phyloP scores from a whole-genome alignment of 495 filamentous ascomycete species.

The Trichoderma reesei region DNA sequence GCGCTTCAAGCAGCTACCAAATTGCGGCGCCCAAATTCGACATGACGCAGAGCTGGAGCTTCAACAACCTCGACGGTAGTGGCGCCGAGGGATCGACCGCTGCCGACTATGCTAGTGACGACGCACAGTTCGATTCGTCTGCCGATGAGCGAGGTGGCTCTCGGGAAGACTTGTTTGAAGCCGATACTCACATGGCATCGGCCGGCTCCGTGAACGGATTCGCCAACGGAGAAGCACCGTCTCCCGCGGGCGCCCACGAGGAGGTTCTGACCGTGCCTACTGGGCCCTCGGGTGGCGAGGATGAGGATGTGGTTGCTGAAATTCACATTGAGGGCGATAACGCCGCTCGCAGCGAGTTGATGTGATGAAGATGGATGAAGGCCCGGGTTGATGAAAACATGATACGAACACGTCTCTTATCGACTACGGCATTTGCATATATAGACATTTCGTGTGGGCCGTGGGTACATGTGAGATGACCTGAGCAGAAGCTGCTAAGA shows the following conservation, averaged over 20 bases:
- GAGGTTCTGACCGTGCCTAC: conserved; percentile 27
- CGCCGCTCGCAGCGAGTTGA: neutral
- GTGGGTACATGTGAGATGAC: neutral
- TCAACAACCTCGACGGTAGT: conserved; percentile 1
- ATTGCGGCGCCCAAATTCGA: neutral
- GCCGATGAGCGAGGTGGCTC: conserved; percentile 18
- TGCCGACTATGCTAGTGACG: conserved; percentile 29
- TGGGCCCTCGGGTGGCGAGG: conserved; percentile 19
- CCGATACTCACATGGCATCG: conserved; percentile 12
- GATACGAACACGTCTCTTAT: neutral
- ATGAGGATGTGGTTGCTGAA: conserved; percentile 33
- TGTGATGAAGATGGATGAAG: conserved; percentile 20
- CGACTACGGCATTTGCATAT: neutral
- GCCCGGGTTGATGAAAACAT: conserved; percentile 12
- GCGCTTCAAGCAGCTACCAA: neutral
- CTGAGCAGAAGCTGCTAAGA: neutral
- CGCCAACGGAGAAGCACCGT: neutral
- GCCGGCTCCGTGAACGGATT: neutral
- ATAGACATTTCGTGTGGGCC: neutral
- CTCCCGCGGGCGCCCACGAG: conserved; percentile 9
- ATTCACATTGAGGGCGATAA: conserved; percentile 32
- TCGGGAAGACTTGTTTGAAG: conserved; percentile 14
- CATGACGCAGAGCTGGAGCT: neutral
- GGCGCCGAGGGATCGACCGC: conserved; percentile 13
- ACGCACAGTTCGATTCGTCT: conserved; percentile 29